Conservation (phyloP, 768 basidiomycete genomes). For the Cytidiella melzeri region DNA sequence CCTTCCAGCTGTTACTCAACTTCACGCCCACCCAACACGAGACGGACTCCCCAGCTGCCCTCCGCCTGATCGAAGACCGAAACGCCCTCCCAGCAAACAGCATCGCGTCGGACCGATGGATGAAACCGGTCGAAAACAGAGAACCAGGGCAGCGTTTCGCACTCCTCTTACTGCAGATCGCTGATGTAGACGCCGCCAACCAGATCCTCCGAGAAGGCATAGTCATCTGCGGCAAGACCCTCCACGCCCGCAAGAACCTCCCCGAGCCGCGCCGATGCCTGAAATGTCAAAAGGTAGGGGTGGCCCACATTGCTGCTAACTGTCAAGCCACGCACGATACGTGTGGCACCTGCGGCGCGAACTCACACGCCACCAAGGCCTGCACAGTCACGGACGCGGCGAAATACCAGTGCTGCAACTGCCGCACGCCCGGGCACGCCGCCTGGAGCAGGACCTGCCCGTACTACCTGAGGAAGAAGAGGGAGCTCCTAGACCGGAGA, state of each 20-base stretch:
- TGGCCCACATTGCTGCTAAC: neutral
- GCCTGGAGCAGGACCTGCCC: neutral
- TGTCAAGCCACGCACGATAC: neutral
- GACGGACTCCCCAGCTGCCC: neutral
- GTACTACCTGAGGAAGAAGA: neutral
- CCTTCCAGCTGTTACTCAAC: no score
- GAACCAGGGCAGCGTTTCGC: neutral
- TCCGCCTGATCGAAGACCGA: neutral
- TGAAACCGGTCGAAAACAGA: neutral
- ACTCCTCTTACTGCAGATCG: neutral
- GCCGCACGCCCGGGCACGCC: neutral
- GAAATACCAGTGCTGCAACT: neutral
- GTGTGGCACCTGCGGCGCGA: neutral
- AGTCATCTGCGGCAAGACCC: neutral
- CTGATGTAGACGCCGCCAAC: neutral
- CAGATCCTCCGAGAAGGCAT: neutral
- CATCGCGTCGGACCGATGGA: neutral
- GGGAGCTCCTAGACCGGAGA: neutral
- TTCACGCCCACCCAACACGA: neutral
- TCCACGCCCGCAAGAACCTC: neutral
- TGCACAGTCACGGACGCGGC: neutral
- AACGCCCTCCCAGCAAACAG: neutral
- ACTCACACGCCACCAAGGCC: neutral
- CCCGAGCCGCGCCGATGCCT: neutral
- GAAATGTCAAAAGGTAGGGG: neutral